These are phyloP conservation scores for Fusarium domesticum DNA, from an alignment of 2,329 filamentous ascomycete genomes.

Conservation along the genomic window DNA sequence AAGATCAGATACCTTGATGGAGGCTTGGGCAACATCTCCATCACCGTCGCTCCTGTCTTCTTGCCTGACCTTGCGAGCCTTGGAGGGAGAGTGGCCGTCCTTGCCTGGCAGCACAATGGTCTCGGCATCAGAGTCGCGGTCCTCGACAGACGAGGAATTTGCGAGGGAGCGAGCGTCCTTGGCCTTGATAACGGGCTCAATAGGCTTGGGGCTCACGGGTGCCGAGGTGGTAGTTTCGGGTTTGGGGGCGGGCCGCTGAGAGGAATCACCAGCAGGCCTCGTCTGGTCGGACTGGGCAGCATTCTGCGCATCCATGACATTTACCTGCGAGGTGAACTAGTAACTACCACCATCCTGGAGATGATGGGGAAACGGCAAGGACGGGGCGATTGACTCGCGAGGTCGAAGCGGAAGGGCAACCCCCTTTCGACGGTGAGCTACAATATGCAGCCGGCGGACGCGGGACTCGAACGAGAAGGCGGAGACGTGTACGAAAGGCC, in stretches of 20 bases:
- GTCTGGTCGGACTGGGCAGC: conserved; percentile 60
- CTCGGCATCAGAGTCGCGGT: conserved; percentile 68
- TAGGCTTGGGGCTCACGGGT: conserved; percentile 26
- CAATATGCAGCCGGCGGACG: conserved; percentile 12
- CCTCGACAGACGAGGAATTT: conserved; percentile 37
- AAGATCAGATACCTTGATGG: conserved; percentile 31
- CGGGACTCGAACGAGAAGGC: conserved; percentile 8
- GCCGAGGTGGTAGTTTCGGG: conserved; percentile 19
- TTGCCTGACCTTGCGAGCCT: conserved; percentile 62
- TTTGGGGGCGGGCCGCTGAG: conserved; percentile 39
- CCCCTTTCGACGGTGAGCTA: conserved; percentile 15
- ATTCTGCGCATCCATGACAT: conserved; percentile 69
- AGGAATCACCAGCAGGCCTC: conserved; percentile 55
- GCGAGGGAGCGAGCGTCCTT: conserved; percentile 33
- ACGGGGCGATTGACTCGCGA: conserved; percentile 30
- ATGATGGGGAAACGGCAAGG: conserved; percentile 23
- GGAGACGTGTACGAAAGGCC: conserved; percentile 12
- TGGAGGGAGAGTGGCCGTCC: conserved; percentile 61
- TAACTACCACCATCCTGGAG: conserved; percentile 59
- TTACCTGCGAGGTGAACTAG: conserved; percentile 51
- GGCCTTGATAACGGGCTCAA: conserved; percentile 16
- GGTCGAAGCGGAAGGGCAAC: conserved; percentile 11
- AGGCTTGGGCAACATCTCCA: conserved; percentile 37
- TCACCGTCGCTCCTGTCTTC: conserved; percentile 61
- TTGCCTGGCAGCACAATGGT: conserved; percentile 67